These are phyloP conservation scores for Termitomyces sp. DNA, from an alignment of 1,284 basidiomycete genomes.

Conservation along the genomic window DNA sequence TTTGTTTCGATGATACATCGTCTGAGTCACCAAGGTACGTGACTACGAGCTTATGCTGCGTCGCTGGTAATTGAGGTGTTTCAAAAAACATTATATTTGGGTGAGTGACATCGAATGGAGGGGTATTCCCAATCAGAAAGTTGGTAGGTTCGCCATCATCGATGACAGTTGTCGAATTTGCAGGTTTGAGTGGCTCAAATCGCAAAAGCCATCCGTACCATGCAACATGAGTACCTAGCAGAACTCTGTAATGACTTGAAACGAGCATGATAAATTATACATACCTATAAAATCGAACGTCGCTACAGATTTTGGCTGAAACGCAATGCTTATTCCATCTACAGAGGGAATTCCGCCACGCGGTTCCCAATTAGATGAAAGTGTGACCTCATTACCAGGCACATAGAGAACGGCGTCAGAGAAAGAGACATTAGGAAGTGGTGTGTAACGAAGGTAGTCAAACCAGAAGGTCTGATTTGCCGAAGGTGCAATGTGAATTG, in stretches of 20 bases:
- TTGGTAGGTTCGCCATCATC: neutral
- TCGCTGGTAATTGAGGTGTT: neutral
- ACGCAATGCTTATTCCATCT: neutral
- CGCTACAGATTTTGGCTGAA: neutral
- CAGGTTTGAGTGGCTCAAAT: neutral
- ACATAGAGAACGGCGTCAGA: neutral
- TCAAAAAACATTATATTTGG: neutral
- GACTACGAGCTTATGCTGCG: neutral
- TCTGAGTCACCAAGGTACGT: neutral
- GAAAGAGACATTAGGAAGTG: conserved; percentile 2
- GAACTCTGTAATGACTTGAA: neutral
- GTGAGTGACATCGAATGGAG: neutral
- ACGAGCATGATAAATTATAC: neutral
- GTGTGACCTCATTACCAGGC: neutral
- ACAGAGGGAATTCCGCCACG: neutral
- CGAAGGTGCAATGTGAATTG: conserved; percentile 18
- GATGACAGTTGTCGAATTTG: neutral
- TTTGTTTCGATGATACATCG: neutral
- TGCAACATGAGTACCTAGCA: neutral
- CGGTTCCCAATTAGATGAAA: neutral
- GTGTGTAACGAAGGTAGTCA: conserved; percentile 24
- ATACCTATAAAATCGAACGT: neutral
- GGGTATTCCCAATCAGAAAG: neutral
- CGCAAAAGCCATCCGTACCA: neutral
- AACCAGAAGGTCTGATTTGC: conserved; percentile 23